phyloP scores from a whole-genome alignment of 208 protist species.

The Acanthamoeba lenticulata region DNA sequence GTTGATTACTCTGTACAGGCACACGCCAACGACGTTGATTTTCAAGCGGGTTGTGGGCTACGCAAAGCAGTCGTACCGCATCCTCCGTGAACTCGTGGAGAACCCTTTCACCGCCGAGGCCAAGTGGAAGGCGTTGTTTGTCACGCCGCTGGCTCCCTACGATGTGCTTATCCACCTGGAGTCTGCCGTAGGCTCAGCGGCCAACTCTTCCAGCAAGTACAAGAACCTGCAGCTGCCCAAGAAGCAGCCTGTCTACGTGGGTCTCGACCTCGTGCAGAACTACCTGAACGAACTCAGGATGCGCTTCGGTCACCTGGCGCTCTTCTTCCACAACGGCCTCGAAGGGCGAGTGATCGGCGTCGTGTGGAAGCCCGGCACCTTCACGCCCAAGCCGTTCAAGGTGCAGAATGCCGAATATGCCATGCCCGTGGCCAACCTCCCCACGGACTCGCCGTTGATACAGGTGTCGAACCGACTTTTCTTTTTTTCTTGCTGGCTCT shows the following conservation, averaged over 20 bases:
- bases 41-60: constrained; percentile 3
- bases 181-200: not conserved
- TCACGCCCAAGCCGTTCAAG: not conserved
- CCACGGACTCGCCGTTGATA: not conserved
- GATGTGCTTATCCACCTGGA: constrained; percentile 24
- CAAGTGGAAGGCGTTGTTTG: not conserved
- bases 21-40: not conserved
- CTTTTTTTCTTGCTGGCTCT: not conserved
- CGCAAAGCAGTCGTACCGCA: not conserved
- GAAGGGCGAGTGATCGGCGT: constrained; percentile 26
- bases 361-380: constrained; percentile 40
- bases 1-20: not conserved
- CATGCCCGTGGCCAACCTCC: not conserved
- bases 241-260: not conserved
- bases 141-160: not conserved
- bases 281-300: not conserved
- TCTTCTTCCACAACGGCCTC: constrained; percentile 51
- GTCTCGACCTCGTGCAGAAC: not conserved
- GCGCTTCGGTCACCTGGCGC: constrained; percentile 5
- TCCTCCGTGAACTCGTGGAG: not conserved
- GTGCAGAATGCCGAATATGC: not conserved
- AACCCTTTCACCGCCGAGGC: not conserved
- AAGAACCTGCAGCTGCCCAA: not conserved
- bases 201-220: not conserved
- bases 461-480: not conserved